Percentiles rank a stretch among this genome's conserved stretches.
Conservation (phyloP, 176 grass and related monocot species). For the Tillandsia fasciculata region DNA sequence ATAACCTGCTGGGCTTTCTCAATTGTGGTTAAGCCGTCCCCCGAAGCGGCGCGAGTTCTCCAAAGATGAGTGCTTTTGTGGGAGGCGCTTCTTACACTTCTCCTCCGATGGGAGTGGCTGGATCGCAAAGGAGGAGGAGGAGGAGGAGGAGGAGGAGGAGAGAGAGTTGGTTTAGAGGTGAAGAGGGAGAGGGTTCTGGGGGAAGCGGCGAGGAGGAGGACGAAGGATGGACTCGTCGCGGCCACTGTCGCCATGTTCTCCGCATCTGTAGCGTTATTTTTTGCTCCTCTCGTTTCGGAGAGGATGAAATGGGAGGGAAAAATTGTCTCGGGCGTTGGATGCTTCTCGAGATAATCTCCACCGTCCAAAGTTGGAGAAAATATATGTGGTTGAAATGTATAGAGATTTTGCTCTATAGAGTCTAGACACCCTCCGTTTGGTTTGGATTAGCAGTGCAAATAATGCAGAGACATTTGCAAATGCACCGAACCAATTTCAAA, state of each 20-base stretch:
- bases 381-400: too few relatives aligned
- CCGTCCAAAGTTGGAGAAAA: too few relatives aligned
- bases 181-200: background rate
- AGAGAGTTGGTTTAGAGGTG: conserved; percentile 20
- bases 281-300: background rate
- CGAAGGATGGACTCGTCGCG: background rate
- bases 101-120: background rate
- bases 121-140: conserved; percentile 2
- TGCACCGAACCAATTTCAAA: too few relatives aligned
- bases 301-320: background rate
- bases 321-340: conserved; percentile 38
- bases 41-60: conserved; percentile 6
- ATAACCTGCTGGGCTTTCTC: conserved; percentile 38
- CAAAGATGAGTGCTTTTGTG: conserved; percentile 14
- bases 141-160: conserved; percentile 20
- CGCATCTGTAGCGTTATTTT: background rate
- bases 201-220: background rate
- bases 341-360: conserved; percentile 42
- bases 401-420: too few relatives aligned
- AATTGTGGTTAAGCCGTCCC: conserved; percentile 15
- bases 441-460: too few relatives aligned
- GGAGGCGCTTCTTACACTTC: background rate
- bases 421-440: too few relatives aligned
- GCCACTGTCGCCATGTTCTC: background rate
- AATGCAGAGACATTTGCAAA: too few relatives aligned